Evolutionary conservation across 805 yeast species (phyloP).

Genomic region (Metschnikowia dekortorum): DNA sequence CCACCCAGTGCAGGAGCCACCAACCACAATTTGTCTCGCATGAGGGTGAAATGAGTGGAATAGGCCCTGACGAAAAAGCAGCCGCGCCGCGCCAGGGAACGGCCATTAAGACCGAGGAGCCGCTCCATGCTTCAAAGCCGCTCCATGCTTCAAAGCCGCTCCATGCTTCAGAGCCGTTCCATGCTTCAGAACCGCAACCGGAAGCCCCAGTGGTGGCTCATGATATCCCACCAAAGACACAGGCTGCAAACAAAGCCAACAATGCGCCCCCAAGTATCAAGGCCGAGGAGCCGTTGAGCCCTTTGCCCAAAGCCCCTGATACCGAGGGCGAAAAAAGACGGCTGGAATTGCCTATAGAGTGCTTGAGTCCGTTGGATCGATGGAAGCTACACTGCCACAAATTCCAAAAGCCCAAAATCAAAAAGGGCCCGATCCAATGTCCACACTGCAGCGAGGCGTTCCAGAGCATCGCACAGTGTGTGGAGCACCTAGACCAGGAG

Average conservation of each 20-base stretch:
- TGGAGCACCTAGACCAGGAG: slow-evolving; percentile 10
- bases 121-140: too few relatives aligned
- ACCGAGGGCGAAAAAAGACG: background rate
- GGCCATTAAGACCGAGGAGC: background rate
- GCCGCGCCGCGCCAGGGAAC: too few relatives aligned
- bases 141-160: too few relatives aligned
- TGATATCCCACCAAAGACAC: too few relatives aligned
- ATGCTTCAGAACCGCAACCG: too few relatives aligned
- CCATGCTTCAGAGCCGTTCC: too few relatives aligned
- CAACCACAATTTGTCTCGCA: too few relatives aligned
- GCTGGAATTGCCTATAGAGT: background rate
- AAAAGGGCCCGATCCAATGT: slow-evolving; percentile 4
- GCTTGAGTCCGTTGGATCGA: background rate
- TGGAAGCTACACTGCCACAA: slow-evolving; percentile 1
- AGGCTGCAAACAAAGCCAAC: too few relatives aligned
- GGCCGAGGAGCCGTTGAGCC: background rate
- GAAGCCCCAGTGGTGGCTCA: too few relatives aligned
- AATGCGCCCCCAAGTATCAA: background rate
- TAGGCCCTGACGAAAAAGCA: too few relatives aligned
- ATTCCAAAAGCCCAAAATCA: background rate
- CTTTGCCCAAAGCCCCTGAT: background rate
- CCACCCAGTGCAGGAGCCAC: background rate
- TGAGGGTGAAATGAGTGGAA: too few relatives aligned
- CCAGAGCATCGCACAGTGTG: slow-evolving; percentile 8
- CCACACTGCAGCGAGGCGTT: slow-evolving; percentile 12